Base-by-base conservation (phyloP, 2,329 filamentous ascomycete genomes). In the Rutstroemia sp. region DNA sequence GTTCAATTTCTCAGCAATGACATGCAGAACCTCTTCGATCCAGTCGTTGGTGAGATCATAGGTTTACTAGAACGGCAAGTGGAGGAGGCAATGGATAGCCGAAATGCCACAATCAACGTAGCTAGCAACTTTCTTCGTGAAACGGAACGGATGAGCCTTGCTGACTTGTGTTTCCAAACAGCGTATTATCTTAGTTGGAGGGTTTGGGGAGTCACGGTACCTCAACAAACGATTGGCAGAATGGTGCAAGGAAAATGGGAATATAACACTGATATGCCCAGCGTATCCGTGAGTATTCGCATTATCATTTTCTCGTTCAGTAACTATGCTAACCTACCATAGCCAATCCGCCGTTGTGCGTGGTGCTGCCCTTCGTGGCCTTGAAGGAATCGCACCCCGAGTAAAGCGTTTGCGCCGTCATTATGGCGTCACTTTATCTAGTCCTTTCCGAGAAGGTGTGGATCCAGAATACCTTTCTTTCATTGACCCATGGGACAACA, bases 1-100 rank as follows among this genome's bases (percentile, higher is more conserved):
- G 30, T 49, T 38, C 0, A 37, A 2, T 16, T 19, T 8, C 46
- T 12, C 49, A 64, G 65, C 10, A 23, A 62, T 1, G 63, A 65
- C 19, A 65, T 66, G 56, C 46, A 62, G 19, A 46, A 2, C 4
- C 56, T 66, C 23, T 65, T 66, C n/a, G 63, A 65, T 52, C 64
- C 64, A 2, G 64, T 65, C 21, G 30, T 65, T 5, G 3, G 27
- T 2, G 48, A 63, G 16, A 62, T 66, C 12, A 60, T 27, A 25
- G 58, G 16, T 21, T 55, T 66, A 30, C 34, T 66, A 2, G 12
- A 27, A 10, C 47, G 64, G 18, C 65, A 65, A 59, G 59, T 64
- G 3, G 38, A 58, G 4, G 56, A 54, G 27, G 61, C 54, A 45
- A 60, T 50, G 5, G 27, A 27, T 14, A 47, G 52, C 2, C 50